Evolutionary conservation across 2,329 filamentous ascomycete genomes (phyloP).

Genomic region (Endoconidiophora laricicola): DNA sequence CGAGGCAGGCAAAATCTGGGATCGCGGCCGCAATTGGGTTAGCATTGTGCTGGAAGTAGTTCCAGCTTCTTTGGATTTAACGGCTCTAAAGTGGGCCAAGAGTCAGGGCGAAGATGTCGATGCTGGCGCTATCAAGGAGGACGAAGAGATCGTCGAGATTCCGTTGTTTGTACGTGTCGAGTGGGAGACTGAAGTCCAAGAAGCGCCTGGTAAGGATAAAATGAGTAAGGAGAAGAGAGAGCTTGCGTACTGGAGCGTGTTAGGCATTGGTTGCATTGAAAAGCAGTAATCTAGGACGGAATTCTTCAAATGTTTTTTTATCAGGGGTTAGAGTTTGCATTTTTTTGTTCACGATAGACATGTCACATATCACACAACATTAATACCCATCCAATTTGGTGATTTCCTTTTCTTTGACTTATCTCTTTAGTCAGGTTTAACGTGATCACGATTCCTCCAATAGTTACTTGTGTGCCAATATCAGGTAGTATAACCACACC

Average conservation of each 20-base stretch:
- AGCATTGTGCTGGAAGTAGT: conserved; percentile 86
- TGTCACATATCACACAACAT: background rate
- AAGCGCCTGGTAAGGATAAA: conserved; percentile 39
- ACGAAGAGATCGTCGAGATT: conserved; percentile 63
- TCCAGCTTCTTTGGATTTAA: conserved; percentile 36
- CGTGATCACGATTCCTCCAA: too few relatives aligned
- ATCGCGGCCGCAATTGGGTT: conserved; percentile 84
- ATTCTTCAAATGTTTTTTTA: background rate
- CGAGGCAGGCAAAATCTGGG: conserved; percentile 93
- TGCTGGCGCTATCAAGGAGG: conserved; percentile 33
- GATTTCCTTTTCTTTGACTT: too few relatives aligned
- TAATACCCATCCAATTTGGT: too few relatives aligned
- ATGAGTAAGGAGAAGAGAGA: conserved; percentile 64
- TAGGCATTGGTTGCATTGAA: conserved; percentile 69
- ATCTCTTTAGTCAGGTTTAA: too few relatives aligned
- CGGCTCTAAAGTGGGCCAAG: conserved; percentile 19
- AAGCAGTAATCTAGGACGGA: conserved; percentile 23
- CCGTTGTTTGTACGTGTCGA: conserved; percentile 86
- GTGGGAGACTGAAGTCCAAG: conserved; percentile 60
- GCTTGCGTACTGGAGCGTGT: conserved; percentile 86
- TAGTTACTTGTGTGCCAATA: too few relatives aligned
- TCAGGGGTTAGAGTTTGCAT: background rate
- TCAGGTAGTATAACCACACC: too few relatives aligned
- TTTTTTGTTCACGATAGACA: conserved; percentile 17
- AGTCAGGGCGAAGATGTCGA: conserved; percentile 24